Conservation (phyloP, 306 rosid species). For the Cicer bijugum region DNA sequence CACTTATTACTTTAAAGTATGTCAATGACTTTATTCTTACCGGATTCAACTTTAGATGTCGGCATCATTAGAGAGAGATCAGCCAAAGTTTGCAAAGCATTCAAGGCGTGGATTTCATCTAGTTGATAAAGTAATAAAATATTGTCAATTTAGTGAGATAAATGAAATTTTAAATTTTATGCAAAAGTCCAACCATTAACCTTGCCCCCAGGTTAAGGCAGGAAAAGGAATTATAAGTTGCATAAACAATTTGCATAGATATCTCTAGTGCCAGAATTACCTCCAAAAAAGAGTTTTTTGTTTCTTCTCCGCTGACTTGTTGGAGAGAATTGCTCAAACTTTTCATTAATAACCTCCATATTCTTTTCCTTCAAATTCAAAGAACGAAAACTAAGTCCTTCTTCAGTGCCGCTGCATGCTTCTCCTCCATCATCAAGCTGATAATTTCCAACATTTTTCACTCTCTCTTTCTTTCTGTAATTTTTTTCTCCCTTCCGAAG, state of each 20-base stretch:
- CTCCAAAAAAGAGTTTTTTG: constrained; percentile 71
- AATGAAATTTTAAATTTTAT: constrained; percentile 8
- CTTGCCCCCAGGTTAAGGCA: constrained; percentile 12
- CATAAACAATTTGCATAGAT: constrained; percentile 31
- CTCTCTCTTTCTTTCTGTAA: constrained; percentile 66
- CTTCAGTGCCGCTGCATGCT: constrained; percentile 92
- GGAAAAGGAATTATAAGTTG: constrained; percentile 32
- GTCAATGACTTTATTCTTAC: constrained; percentile 51
- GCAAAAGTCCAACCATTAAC: constrained; percentile 29
- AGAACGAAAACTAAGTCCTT: constrained; percentile 58
- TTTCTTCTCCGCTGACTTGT: constrained; percentile 61
- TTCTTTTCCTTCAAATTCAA: constrained; percentile 61
- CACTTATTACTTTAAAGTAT: constrained; percentile 3
- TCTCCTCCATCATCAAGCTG: constrained; percentile 81
- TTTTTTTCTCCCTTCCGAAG: constrained; percentile 55
- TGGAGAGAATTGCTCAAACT: constrained; percentile 53
- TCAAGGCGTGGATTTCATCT: constrained; percentile 70
- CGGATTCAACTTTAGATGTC: constrained; percentile 63
- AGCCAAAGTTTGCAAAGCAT: constrained; percentile 89
- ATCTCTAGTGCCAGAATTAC: constrained; percentile 50
- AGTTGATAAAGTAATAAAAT: constrained; percentile 37
- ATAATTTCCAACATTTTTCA: constrained; percentile 54
- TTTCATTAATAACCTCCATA: constrained; percentile 60
- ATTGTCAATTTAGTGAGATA: constrained; percentile 33
- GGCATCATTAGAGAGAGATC: constrained; percentile 85